Base-by-base conservation (phyloP, 306 rosid genomes). In the Myrica gale region DNA sequence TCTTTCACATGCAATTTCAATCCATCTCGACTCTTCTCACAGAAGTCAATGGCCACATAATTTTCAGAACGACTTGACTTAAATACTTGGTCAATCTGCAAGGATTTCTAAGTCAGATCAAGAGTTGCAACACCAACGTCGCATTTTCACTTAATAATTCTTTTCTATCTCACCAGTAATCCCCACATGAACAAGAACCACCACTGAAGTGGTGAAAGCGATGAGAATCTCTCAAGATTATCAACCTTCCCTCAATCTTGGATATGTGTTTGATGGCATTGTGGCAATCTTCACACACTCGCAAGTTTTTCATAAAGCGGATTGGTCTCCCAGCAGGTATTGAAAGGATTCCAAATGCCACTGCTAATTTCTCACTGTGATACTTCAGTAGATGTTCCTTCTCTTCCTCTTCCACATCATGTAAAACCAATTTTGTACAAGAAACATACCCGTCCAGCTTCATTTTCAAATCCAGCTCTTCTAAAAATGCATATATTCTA, bases 371-470 rank as follows among this genome's bases (percentile, higher is more conserved):
- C 81, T 92, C 97, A 79, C 97, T 90, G 84, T 92, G 97, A 80
- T 90, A 85, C 83, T 77, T 92, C 79, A 90, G 90, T 91, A 89
- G 85, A 26, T 89, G 88, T 80, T 87, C 92, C 82, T 90, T 92
- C 81, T 90, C 97, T 82, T 92, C 97, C 83, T 90, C 97, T 84
- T 92, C 97, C 83, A 90, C 97, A 52, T 92, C 96, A 81, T 92
- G 97, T 78, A 92, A 77, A 83, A 92, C 96, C 88, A 87, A 76
- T 74, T 90, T 90, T 53, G 97, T 92, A 60, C 88, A 87, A 76
- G 92, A 82, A 83, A 92, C 89, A 72, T 85, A 92, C 66, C 97
- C 97, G 67, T 90, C 92, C 7, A 12, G 88, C 87, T 87, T 92
- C 89, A 90, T 80, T 83, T 88, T 82, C 48, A 89, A 72, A 80